These are phyloP conservation scores for Davidsoniella neocaledoniae DNA, from an alignment of 2,329 filamentous ascomycete genomes.

Conservation along the genomic window DNA sequence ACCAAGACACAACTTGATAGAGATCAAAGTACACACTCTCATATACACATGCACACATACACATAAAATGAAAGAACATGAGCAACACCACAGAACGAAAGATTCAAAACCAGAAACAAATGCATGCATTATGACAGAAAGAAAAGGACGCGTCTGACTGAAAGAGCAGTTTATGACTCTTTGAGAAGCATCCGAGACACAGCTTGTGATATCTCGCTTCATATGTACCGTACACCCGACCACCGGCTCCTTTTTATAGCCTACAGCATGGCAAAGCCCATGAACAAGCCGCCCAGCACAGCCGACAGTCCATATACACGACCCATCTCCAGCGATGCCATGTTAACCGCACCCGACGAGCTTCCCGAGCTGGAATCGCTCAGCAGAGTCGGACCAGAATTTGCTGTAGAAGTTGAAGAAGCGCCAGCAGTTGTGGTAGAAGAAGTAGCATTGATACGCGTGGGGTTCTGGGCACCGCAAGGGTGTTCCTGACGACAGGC, in stretches of 20 bases:
- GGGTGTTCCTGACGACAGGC: conserved; percentile 49
- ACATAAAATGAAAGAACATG: too few relatives aligned
- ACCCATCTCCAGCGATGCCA: conserved; percentile 19
- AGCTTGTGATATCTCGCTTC: background rate
- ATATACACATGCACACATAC: too few relatives aligned
- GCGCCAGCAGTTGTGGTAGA: conserved; percentile 24
- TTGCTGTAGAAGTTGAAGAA: conserved; percentile 14
- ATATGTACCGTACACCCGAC: background rate
- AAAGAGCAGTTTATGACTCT: background rate
- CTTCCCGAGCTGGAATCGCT: conserved; percentile 12
- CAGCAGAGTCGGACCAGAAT: conserved; percentile 4
- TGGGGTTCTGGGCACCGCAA: conserved; percentile 54
- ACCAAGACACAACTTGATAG: too few relatives aligned
- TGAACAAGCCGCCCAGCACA: conserved; percentile 23
- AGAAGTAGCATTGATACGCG: conserved; percentile 36
- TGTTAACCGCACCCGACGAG: conserved; percentile 2
- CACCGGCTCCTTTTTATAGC: conserved; percentile 1
- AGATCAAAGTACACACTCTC: background rate
- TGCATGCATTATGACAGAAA: background rate
- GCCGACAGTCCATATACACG: conserved; percentile 23
- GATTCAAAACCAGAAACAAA: background rate
- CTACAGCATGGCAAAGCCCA: conserved; percentile 26
- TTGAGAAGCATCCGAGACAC: background rate
- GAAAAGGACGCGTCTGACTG: background rate
- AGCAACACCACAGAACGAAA: too few relatives aligned